Evolutionary conservation across 1,284 basidiomycete genomes (phyloP), one percentile per base, ranked within the genome.

Genomic region (Sporisorium sorghi): DNA sequence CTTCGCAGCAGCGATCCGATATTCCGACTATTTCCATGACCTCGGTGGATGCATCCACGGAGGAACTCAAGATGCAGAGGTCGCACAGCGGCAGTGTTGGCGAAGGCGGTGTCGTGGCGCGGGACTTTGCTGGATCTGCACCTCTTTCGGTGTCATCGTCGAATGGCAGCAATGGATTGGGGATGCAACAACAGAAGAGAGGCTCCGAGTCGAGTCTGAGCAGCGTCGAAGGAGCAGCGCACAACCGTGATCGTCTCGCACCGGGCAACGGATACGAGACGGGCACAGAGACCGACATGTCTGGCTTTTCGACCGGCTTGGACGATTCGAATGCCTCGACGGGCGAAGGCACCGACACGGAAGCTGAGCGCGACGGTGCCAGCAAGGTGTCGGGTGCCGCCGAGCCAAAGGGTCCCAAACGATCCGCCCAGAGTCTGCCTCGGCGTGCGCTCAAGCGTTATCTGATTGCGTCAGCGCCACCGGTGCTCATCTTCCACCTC

Each of bases 391-490:
- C 40, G 19, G 28, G 40, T 3, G 28, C 40, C 3, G 33, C 58
- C 9, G 55, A 54, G 21, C 44, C 46, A 37, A 65, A 30, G 15
- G 64, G 58, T 26, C 66, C 60, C 9, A 80, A 70, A 26, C 64
- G 72, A 24, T 80, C 78, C 9, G 49, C 74, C 23, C 83, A 83
- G 11, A 85, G 90, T 60, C 87, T 96, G 52, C 88, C 91, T 83
- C 89, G 92, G 2, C 88, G 92, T 8, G 93, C 93, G 15, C 93
- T 93, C 86, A 97, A 97, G 86, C 91, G 94, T 9, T 97, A 96
- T 85, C 89, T 97, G 65, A 92, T 97, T 79, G 89, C 91, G 5
- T 89, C 88, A 0, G 91, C 93, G 0, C 94, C 94, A 0, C 93
- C 93, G 0, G 89, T 97, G 30, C 89, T 97, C 62, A 92, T 96